Conservation (phyloP, 2,329 filamentous ascomycete genomes). For the Curvularia sp. region DNA sequence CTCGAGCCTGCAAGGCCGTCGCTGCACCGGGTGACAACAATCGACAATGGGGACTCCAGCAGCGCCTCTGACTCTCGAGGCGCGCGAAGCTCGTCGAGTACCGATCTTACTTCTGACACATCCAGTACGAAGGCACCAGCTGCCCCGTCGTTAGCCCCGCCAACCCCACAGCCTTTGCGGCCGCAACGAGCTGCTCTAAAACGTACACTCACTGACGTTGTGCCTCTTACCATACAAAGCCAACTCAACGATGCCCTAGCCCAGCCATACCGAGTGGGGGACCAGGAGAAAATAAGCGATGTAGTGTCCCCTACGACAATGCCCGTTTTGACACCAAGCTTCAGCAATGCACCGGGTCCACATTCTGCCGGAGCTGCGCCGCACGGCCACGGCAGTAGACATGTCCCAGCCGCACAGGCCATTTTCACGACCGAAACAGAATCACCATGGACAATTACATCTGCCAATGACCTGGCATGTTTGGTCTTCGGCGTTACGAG, state of each 20-base stretch:
- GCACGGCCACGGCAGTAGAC: slow-evolving; percentile 90
- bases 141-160: slow-evolving; percentile 29
- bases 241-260: slow-evolving; percentile 86
- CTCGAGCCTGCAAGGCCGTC: slow-evolving; percentile 31
- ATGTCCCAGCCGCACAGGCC: slow-evolving; percentile 89
- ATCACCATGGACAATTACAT: slow-evolving; percentile 92
- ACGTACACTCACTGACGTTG: slow-evolving; percentile 86
- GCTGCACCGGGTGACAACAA: slow-evolving; percentile 23
- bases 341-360: slow-evolving; percentile 44
- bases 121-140: slow-evolving; percentile 29
- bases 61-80: slow-evolving; percentile 23
- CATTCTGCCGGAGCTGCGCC: slow-evolving; percentile 53
- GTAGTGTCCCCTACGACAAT: slow-evolving; percentile 58
- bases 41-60: slow-evolving; percentile 16
- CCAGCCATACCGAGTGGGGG: slow-evolving; percentile 75
- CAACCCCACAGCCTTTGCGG: slow-evolving; percentile 32
- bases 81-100: slow-evolving; percentile 27
- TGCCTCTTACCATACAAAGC: slow-evolving; percentile 75
- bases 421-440: slow-evolving; percentile 96
- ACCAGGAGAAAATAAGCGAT: slow-evolving; percentile 53
- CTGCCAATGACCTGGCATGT: slow-evolving; percentile 95
- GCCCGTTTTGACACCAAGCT: slow-evolving; percentile 46
- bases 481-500: slow-evolving; percentile 99
- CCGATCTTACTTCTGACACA: slow-evolving; percentile 33
- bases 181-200: slow-evolving; percentile 71